A percentile compares a stretch with the other conserved stretches of the same genome.
phyloP scores from a whole-genome alignment of 441 rosid genomes.

The Monsonia emarginata region DNA sequence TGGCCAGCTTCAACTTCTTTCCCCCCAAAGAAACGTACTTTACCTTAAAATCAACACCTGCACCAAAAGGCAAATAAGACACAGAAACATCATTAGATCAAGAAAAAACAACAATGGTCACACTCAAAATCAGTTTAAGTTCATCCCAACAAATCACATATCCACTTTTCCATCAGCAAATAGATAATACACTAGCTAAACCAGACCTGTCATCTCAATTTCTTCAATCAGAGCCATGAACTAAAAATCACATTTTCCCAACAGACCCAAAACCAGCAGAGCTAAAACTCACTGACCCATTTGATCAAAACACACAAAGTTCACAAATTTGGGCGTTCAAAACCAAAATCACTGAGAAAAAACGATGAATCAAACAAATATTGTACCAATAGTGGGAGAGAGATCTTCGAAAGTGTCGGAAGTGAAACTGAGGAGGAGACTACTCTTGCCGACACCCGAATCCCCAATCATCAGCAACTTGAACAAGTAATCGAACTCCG shows the following conservation, averaged over 20 bases:
- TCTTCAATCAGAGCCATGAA: not conserved
- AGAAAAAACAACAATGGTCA: not conserved
- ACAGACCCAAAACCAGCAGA: not conserved
- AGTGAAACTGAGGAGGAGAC: constrained; percentile 56
- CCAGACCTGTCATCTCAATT: not conserved
- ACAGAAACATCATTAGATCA: not conserved
- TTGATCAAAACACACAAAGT: not conserved
- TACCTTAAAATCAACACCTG: constrained; percentile 76
- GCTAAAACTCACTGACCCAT: not conserved
- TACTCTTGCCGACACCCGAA: constrained; percentile 70
- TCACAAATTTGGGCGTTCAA: not conserved
- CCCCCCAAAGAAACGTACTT: constrained; percentile 46
- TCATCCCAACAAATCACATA: not conserved
- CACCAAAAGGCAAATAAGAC: constrained; percentile 1
- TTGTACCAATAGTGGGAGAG: constrained; percentile 56
- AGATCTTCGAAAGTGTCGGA: constrained; percentile 58
- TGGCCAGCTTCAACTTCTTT: constrained; percentile 62
- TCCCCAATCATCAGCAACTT: constrained; percentile 52
- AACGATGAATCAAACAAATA: not conserved
- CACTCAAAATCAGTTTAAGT: not conserved
- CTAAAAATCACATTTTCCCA: not conserved
- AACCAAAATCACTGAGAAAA: not conserved
- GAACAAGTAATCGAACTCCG: constrained; percentile 61
- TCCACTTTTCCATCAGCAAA: not conserved
- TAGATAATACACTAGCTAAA: not conserved